Percentiles rank a stretch among this genome's conserved stretches.
These are phyloP conservation scores for Wickerhamiella allomyrinae DNA, from an alignment of 805 yeast species.

Conservation along the genomic window DNA sequence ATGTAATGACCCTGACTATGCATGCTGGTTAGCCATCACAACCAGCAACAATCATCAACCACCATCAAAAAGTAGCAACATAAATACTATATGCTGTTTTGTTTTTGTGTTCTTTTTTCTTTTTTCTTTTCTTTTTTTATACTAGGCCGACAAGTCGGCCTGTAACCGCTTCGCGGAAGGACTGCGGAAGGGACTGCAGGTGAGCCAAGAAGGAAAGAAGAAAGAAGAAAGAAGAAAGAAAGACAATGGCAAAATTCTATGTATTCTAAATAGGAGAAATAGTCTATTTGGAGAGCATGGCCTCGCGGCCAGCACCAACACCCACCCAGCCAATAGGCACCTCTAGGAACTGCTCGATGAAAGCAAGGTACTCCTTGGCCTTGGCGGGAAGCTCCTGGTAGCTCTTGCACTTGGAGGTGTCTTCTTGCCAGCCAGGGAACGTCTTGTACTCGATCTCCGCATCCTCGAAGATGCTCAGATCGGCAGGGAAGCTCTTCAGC, in stretches of 20 bases:
- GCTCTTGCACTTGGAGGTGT: conserved; percentile 54
- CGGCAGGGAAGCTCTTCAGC: conserved; percentile 81
- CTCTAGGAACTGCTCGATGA: conserved; percentile 67
- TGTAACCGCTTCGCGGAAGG: too few species aligned
- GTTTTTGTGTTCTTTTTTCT: too few species aligned
- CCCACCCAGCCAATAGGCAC: conserved; percentile 96
- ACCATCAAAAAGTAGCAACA: too few species aligned
- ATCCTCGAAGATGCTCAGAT: conserved; percentile 62
- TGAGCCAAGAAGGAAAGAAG: neutral
- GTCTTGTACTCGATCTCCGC: conserved; percentile 88
- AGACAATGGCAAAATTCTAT: neutral
- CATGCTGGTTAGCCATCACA: neutral
- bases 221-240: neutral
- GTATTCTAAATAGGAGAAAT: neutral
- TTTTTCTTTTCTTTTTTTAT: too few species aligned
- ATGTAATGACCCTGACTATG: neutral
- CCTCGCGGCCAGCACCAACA: conserved; percentile 93
- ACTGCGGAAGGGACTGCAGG: neutral
- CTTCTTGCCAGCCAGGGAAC: conserved; percentile 87
- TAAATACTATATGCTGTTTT: too few species aligned
- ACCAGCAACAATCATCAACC: too few species aligned
- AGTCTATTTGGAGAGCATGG: conserved; percentile 54
- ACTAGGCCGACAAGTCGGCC: too few species aligned
- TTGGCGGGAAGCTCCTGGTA: conserved; percentile 76
- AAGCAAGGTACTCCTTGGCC: conserved; percentile 72